Conservation (phyloP, 2,329 filamentous ascomycete species). For the Cercospora sp. region DNA sequence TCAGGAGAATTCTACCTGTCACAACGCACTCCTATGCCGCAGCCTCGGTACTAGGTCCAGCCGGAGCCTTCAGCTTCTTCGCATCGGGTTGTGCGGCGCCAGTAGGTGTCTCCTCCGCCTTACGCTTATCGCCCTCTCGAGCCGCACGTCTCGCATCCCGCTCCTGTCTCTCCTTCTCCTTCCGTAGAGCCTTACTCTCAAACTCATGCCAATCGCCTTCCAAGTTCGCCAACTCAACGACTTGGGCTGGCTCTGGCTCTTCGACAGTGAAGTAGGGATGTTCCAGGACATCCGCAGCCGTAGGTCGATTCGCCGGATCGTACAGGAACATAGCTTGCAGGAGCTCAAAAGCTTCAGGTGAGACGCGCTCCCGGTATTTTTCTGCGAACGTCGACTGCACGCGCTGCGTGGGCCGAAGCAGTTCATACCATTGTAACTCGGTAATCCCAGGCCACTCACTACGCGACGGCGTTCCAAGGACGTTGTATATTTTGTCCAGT, state of each 20-base stretch:
- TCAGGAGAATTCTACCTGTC: neutral
- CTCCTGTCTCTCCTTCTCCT: constrained; percentile 75
- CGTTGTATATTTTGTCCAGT: constrained; percentile 91
- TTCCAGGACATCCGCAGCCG: constrained; percentile 77
- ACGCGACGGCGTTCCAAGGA: constrained; percentile 83
- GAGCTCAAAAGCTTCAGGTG: constrained; percentile 78
- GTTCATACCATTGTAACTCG: constrained; percentile 97
- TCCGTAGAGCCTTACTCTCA: constrained; percentile 89
- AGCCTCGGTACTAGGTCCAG: constrained; percentile 4
- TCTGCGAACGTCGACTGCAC: constrained; percentile 76
- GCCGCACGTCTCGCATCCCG: constrained; percentile 54
- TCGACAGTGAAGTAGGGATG: constrained; percentile 88
- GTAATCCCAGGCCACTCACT: constrained; percentile 83
- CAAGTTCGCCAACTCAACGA: constrained; percentile 76
- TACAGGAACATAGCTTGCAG: constrained; percentile 83
- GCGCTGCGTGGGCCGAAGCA: constrained; percentile 75
- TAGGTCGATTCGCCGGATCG: constrained; percentile 80
- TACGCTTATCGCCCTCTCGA: constrained; percentile 47
- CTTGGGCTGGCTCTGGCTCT: constrained; percentile 73
- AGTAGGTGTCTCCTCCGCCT: constrained; percentile 32
- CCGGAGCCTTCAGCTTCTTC: constrained; percentile 32
- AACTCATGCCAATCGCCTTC: constrained; percentile 99
- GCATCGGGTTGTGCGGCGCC: constrained; percentile 20
- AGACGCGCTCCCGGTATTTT: constrained; percentile 75
- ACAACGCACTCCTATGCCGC: constrained; percentile 8